These are phyloP conservation scores for Leucosporidium yakuticum DNA, from an alignment of 768 basidiomycete genomes.

Conservation along the genomic window DNA sequence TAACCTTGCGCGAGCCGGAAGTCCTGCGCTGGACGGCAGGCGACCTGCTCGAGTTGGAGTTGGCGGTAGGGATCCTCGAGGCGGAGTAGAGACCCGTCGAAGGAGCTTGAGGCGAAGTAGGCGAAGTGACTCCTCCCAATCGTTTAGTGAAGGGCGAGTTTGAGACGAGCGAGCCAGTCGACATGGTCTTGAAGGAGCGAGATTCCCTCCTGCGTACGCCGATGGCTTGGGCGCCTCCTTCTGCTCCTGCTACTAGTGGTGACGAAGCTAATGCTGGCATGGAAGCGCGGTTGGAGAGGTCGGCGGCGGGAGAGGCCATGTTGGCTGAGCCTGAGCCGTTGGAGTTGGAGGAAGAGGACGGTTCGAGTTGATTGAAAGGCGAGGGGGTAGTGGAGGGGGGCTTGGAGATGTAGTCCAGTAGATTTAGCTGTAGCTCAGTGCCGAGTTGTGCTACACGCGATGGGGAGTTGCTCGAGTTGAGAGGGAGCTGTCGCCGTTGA, in stretches of 20 bases:
- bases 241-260: slow-evolving; percentile 10
- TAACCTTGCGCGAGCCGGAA: slow-evolving; percentile 1
- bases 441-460: too few relatives aligned
- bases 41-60: background rate
- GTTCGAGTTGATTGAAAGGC: background rate
- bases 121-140: background rate
- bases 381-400: background rate
- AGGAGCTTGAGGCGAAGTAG: background rate
- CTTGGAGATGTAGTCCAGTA: too few relatives aligned
- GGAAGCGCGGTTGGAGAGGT: background rate
- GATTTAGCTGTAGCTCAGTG: too few relatives aligned
- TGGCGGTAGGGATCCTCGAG: slow-evolving; percentile 11
- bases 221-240: slow-evolving; percentile 29
- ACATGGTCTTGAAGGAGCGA: slow-evolving; percentile 32
- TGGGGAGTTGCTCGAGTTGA: too few relatives aligned
- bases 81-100: background rate
- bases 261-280: background rate
- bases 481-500: too few relatives aligned
- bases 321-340: background rate
- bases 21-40: slow-evolving; percentile 4
- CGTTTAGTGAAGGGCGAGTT: slow-evolving; percentile 24
- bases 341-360: background rate
- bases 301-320: background rate
- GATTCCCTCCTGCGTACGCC: slow-evolving; percentile 18
- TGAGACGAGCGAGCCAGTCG: slow-evolving; percentile 23